Conservation (phyloP, 2,329 filamentous ascomycete genomes). For the Zarea fungicola region DNA sequence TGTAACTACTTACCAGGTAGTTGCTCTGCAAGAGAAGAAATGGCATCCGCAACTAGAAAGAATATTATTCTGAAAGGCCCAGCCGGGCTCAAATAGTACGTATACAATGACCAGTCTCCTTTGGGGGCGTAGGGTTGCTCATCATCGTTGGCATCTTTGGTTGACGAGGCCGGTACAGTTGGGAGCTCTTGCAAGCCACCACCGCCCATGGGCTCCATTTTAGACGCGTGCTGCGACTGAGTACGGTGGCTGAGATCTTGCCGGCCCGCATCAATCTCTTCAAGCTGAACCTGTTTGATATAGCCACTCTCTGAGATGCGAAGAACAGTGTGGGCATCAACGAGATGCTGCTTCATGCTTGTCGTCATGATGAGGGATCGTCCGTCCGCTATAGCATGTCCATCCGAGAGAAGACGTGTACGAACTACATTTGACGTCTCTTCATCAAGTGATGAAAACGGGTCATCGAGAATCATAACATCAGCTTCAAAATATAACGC, state of each 20-base stretch:
- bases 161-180: too few relatives aligned
- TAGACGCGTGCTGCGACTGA: background rate
- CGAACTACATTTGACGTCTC: slow-evolving; percentile 14
- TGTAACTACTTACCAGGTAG: background rate
- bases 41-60: background rate
- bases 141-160: background rate
- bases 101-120: background rate
- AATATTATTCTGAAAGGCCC: background rate
- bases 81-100: background rate
- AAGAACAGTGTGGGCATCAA: background rate
- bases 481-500: slow-evolving; percentile 88
- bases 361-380: slow-evolving; percentile 11
- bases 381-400: slow-evolving; percentile 14
- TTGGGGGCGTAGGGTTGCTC: background rate
- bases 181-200: background rate
- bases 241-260: background rate
- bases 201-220: background rate
- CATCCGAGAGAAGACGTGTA: slow-evolving; percentile 12
- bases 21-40: background rate
- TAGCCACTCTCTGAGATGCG: background rate
- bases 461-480: slow-evolving; percentile 80
- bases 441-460: background rate
- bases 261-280: background rate
- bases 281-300: background rate
- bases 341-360: background rate